A percentile compares a stretch with the other conserved stretches of the same genome.
phyloP scores from a whole-genome alignment of 2,329 filamentous ascomycete genomes.

The Fusarium penzigii region DNA sequence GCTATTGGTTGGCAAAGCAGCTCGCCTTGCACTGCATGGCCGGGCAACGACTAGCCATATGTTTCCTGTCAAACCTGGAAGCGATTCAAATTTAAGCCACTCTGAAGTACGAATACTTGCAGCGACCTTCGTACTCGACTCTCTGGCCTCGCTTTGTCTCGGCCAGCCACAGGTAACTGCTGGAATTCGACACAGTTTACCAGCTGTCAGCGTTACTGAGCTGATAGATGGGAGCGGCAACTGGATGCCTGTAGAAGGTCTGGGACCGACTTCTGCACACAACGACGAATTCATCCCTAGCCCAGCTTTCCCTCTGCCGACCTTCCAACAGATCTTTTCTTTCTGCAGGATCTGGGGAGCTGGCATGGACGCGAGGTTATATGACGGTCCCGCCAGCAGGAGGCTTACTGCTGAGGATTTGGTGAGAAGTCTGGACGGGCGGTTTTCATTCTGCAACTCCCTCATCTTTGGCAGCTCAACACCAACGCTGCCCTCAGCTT shows the following conservation, averaged over 20 bases:
- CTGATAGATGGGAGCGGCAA: conserved; percentile 14
- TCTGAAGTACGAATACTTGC: conserved; percentile 36
- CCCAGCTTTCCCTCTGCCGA: conserved; percentile 37
- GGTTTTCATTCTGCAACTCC: conserved; percentile 42
- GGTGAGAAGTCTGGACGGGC: conserved; percentile 34
- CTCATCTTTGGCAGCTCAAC: conserved; percentile 37
- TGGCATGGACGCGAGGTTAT: conserved; percentile 22
- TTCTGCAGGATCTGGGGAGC: conserved; percentile 38
- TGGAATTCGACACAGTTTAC: conserved; percentile 18
- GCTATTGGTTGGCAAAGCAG: conserved; percentile 64
- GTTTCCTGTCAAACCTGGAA: conserved; percentile 19
- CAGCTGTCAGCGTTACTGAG: conserved; percentile 14
- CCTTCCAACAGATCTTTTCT: conserved; percentile 44
- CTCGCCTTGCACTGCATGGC: conserved; percentile 42
- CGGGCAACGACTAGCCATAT: conserved; percentile 16
- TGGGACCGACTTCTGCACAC: conserved; percentile 8
- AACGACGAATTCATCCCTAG: conserved; percentile 10
- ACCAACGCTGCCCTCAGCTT: conserved; percentile 37
- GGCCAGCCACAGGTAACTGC: conserved; percentile 33
- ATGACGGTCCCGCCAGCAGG: conserved; percentile 11
- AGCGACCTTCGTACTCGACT: conserved; percentile 65
- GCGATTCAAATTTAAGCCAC: conserved; percentile 11
- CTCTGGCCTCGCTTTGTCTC: conserved; percentile 53
- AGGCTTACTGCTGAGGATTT: conserved; percentile 30
- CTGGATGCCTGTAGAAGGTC: conserved; percentile 24